A percentile compares a stretch with the other conserved stretches of the same genome.
phyloP scores from a whole-genome alignment of 768 basidiomycete genomes.

The Pholiota conissans region DNA sequence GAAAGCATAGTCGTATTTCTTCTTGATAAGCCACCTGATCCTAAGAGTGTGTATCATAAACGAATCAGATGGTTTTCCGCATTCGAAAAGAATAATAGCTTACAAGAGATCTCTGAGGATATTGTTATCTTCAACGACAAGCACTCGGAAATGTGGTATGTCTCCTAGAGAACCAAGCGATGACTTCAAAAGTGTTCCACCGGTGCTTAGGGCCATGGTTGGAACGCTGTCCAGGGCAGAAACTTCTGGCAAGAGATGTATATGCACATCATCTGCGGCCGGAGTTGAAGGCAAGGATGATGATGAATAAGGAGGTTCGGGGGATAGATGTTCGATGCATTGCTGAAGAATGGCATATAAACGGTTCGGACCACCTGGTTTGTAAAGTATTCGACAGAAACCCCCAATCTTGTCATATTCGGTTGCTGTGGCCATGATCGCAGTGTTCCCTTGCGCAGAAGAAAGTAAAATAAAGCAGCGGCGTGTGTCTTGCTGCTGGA shows the following conservation, averaged over 20 bases:
- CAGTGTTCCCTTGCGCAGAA: constrained; percentile 64
- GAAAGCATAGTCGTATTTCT: constrained; percentile 77
- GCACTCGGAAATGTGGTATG: constrained; percentile 56
- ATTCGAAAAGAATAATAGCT: constrained; percentile 26
- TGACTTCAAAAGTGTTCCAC: constrained; percentile 70
- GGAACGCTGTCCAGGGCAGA: constrained; percentile 32
- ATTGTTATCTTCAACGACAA: constrained; percentile 90
- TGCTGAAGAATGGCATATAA: constrained; percentile 67
- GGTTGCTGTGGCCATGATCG: constrained; percentile 58
- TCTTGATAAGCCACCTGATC: constrained; percentile 69
- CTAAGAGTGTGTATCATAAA: no score
- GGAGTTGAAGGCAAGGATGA: constrained; percentile 41
- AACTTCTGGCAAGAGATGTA: constrained; percentile 8
- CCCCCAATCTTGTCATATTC: constrained; percentile 83
- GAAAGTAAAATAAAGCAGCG: constrained; percentile 79
- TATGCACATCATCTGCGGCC: no score
- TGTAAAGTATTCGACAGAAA: constrained; percentile 86
- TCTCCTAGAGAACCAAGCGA: constrained; percentile 55
- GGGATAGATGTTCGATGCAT: constrained; percentile 39
- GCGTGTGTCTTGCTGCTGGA: constrained; percentile 52
- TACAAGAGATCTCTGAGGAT: constrained; percentile 84
- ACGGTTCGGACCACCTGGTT: constrained; percentile 83
- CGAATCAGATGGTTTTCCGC: constrained; percentile 1
- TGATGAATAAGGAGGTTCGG: constrained; percentile 51
- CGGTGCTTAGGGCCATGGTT: constrained; percentile 54